These are phyloP conservation scores for Scenedesmus sp. DNA, from an alignment of 163 green algal species.

Conservation along the genomic window DNA sequence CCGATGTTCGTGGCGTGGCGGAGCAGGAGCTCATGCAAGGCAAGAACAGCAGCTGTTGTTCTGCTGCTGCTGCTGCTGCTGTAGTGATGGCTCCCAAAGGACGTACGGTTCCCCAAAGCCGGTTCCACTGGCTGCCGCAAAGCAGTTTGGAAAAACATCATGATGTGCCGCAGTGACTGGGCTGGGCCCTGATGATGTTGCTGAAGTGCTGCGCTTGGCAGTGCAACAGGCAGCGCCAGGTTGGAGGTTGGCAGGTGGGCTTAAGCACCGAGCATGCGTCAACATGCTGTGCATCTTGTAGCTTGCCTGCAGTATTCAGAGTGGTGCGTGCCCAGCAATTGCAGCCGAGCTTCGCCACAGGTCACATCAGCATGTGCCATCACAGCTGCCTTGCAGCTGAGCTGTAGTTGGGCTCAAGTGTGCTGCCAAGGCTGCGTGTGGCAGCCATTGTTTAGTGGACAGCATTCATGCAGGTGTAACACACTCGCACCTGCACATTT, in stretches of 20 bases:
- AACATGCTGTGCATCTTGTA: not conserved
- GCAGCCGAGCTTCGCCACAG: too few relatives aligned
- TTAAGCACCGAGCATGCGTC: not conserved
- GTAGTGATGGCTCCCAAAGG: not conserved
- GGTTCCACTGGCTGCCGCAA: too few relatives aligned
- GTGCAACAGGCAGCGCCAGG: not conserved
- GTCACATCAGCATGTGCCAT: too few relatives aligned
- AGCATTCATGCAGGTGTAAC: not conserved
- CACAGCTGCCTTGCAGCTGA: too few relatives aligned
- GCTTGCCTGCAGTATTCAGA: not conserved
- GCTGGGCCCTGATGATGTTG: not conserved
- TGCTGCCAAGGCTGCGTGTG: too few relatives aligned
- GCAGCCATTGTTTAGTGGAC: too few relatives aligned
- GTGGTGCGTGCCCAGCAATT: too few relatives aligned
- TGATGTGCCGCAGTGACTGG: constrained; percentile 13
- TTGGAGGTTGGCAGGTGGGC: constrained; percentile 38
- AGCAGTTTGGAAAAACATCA: too few relatives aligned
- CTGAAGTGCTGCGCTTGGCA: constrained; percentile 24
- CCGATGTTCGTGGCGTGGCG: not conserved
- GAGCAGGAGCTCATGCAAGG: constrained; percentile 9
- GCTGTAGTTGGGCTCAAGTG: too few relatives aligned
- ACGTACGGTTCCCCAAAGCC: too few relatives aligned
- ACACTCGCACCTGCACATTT: not conserved
- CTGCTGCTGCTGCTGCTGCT: not conserved
- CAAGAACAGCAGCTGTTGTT: not conserved